Evolutionary conservation across 1,139 yeast genomes (phyloP), one percentile per base, ranked within the genome.

Genomic region (Candida sojae): DNA sequence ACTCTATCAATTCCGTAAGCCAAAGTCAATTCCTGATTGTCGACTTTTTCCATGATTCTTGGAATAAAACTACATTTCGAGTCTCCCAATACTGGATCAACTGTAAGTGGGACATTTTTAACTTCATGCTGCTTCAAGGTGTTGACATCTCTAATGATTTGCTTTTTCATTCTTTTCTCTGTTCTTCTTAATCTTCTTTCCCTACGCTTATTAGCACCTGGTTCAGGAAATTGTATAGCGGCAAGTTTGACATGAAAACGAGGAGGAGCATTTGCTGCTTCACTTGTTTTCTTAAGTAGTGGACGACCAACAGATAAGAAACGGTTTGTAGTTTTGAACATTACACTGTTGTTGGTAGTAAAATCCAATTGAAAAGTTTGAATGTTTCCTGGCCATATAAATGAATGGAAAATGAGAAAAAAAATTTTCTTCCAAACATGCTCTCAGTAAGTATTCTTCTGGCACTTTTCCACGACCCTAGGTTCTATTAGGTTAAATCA

Each of bases 11-110:
- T 84, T 0, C 87, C 86, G 59, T 79, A 75, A 12, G 85, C 82
- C 56, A 87, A 68, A 43, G 81, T 81, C 45, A 72, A 68, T 13
- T 87, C 84, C 58, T 84, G 89, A 36, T 61, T 59, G 40, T 76
- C 73, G 31, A 86, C 69, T 56, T 85, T 86, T 32, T 88, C 81
- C 56, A 77, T 74, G 48, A 91, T 74, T 64, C 96, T 80, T 45
- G 72, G 69, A 48, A 90, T 70, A 59, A 91, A 91, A n/a, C 86
- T 84, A 53, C 84, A 84, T 45, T 77, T 70, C 5, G 80, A 67
- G 47, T 78, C 79, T 8, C 97, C 97, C 50, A 90, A 75, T 2
- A 91, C 96, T 1, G 97, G 97, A 66, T 91, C 80, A 26, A 75
- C 79, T 44, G 63, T 54, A 56, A 69, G 75, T 47, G 64, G 61